These are phyloP conservation scores for Salix udensis DNA, from an alignment of 345 rosid species.

Conservation along the genomic window DNA sequence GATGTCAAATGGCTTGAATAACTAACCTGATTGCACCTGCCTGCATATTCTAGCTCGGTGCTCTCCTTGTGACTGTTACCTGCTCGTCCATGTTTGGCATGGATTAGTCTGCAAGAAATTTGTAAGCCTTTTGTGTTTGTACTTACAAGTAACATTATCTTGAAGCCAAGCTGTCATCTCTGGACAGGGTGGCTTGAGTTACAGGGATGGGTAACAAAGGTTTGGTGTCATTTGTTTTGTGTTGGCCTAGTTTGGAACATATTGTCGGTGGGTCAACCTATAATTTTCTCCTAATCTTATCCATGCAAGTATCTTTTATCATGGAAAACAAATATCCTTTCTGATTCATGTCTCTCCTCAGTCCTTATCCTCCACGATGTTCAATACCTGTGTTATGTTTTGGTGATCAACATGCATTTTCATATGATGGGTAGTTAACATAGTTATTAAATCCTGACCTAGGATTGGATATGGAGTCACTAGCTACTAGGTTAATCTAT, in stretches of 20 bases:
- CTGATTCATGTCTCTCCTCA: background rate
- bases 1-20: background rate
- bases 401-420: background rate
- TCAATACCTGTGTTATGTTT: background rate
- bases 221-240: conserved; percentile 15
- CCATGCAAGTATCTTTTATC: background rate
- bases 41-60: background rate
- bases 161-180: background rate
- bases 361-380: background rate
- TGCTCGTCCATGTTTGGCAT: background rate
- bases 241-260: conserved; percentile 21
- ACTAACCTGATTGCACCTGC: background rate
- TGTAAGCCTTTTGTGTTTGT: background rate
- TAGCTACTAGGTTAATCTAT: too few species aligned
- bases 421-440: background rate
- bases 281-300: background rate
- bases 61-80: background rate
- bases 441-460: too few species aligned
- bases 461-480: too few species aligned
- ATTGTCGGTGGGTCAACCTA: conserved; percentile 22
- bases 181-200: background rate
- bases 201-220: background rate
- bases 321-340: conserved; percentile 7
- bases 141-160: background rate
- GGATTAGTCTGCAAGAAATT: background rate